Percentiles rank a stretch among this genome's conserved stretches.
Conservation (phyloP, 2,329 filamentous ascomycete species). For the Coniochaeta sp. region DNA sequence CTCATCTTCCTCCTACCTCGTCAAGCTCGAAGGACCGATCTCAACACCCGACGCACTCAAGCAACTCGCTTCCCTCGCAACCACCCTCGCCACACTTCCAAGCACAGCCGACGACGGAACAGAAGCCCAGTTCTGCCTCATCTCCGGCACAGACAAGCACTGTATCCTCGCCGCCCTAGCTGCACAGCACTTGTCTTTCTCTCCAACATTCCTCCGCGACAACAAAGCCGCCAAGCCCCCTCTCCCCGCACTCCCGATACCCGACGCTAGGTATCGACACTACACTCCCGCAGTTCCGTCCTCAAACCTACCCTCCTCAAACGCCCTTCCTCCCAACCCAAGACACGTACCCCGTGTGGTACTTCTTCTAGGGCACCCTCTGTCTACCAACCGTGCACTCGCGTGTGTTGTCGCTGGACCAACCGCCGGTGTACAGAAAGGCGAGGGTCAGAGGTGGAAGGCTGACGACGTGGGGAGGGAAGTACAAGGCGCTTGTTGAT, state of each 20-base stretch:
- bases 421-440: slow-evolving; percentile 13
- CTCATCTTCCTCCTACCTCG: slow-evolving; percentile 4
- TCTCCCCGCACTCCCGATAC: slow-evolving; percentile 6
- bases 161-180: not conserved
- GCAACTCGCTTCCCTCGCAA: not conserved
- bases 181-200: not conserved
- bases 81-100: not conserved
- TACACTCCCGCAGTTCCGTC: slow-evolving; percentile 13
- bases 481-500: slow-evolving; percentile 31
- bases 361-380: slow-evolving; percentile 35
- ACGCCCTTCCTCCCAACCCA: slow-evolving; percentile 9
- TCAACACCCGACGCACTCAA: not conserved
- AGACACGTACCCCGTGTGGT: slow-evolving; percentile 25
- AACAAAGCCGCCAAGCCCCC: slow-evolving; percentile 9
- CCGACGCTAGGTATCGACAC: slow-evolving; percentile 13
- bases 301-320: slow-evolving; percentile 12
- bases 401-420: slow-evolving; percentile 15
- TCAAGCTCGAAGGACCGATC: slow-evolving; percentile 8
- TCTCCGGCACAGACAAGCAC: not conserved
- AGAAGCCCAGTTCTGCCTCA: slow-evolving; percentile 5
- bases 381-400: slow-evolving; percentile 20
- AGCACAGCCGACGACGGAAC: slow-evolving; percentile 4
- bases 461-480: slow-evolving; percentile 27
- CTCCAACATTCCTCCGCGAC: slow-evolving; percentile 7
- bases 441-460: slow-evolving; percentile 23